These are phyloP conservation scores for Entamoeba moshkovskii DNA, from an alignment of 208 protist genomes.

Conservation along the genomic window DNA sequence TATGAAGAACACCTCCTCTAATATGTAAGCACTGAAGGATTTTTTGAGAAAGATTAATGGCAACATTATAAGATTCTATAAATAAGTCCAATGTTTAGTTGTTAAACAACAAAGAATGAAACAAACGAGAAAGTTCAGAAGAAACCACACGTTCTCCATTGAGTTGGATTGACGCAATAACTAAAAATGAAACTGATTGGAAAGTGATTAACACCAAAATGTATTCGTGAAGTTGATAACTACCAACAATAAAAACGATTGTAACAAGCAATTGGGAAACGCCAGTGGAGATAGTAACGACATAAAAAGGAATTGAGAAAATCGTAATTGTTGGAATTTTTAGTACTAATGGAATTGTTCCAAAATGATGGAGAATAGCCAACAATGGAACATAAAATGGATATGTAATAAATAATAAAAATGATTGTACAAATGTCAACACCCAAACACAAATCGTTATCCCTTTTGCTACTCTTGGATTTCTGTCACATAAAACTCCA, in stretches of 20 bases:
- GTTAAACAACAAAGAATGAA: background rate
- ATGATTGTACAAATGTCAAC: background rate
- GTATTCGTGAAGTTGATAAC: background rate
- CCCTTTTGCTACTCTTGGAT: background rate
- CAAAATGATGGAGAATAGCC: background rate
- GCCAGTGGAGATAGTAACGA: background rate
- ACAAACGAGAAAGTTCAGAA: background rate
- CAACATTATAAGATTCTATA: background rate
- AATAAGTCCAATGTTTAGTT: background rate
- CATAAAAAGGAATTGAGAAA: background rate
- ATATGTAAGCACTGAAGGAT: background rate
- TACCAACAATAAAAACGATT: background rate
- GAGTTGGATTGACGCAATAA: background rate
- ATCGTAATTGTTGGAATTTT: background rate
- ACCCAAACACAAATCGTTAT: background rate
- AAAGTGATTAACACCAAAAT: background rate
- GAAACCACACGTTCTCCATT: background rate
- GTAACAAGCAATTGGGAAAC: background rate
- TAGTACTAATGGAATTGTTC: background rate
- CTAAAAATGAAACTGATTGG: background rate
- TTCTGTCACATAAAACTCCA: background rate
- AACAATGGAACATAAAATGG: background rate
- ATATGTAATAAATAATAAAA: background rate
- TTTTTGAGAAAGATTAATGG: background rate
- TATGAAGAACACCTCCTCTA: background rate